Evolutionary conservation across 129 eudicot species (phyloP).

Genomic region (Daucus carota): DH1_v3.0 NC_030383.2:7778501-7779000

Average conservation of each 20-base stretch:
- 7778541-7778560: too few species aligned
- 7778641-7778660: not conserved
- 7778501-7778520: too few species aligned
- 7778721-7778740: not conserved
- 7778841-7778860: not conserved
- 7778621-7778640: not conserved
- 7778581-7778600: too few species aligned
- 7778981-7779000: slow-evolving; percentile 9
- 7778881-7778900: slow-evolving; percentile 7
- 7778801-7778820: not conserved
- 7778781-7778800: too few species aligned
- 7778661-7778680: not conserved
- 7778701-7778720: too few species aligned
- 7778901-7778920: slow-evolving; percentile 1
- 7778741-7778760: not conserved
- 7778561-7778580: too few species aligned
- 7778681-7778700: not conserved
- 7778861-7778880: not conserved
- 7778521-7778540: too few species aligned
- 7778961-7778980: slow-evolving; percentile 3
- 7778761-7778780: not conserved
- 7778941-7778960: slow-evolving; percentile 3
- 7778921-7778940: slow-evolving; percentile 6
- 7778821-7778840: not conserved
- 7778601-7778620: too few species aligned